Evolutionary conservation across 495 filamentous ascomycete species (phyloP).

Genomic region (Bathelium albidoporum): DNA sequence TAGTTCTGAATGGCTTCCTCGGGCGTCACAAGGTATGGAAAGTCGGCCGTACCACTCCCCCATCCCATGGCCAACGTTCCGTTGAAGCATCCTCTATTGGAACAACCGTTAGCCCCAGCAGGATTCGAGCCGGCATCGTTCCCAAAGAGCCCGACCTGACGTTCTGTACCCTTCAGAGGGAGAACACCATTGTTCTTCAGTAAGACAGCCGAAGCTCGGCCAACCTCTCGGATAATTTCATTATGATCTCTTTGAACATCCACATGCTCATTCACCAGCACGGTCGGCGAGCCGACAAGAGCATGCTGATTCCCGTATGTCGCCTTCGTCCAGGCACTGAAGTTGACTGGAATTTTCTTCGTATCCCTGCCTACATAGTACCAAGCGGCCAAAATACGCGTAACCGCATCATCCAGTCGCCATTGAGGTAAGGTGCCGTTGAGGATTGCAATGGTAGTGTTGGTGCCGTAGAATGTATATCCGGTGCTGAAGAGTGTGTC

Average conservation of each 20-base stretch:
- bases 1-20: background rate
- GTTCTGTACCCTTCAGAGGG: conserved; percentile 16
- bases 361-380: conserved; percentile 1
- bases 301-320: conserved; percentile 15
- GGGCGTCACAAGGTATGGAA: background rate
- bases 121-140: conserved; percentile 54
- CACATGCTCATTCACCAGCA: conserved; percentile 19
- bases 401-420: conserved; percentile 11
- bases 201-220: background rate
- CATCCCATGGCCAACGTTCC: conserved; percentile 3
- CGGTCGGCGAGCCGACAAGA: background rate
- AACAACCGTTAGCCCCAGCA: background rate
- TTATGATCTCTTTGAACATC: background rate
- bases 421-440: conserved; percentile 8
- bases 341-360: conserved; percentile 46
- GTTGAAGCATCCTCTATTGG: background rate
- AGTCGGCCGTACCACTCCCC: background rate
- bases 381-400: conserved; percentile 9
- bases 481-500: background rate
- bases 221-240: background rate
- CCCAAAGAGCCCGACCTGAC: conserved; percentile 62
- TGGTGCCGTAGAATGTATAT: background rate
- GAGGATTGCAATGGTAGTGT: conserved; percentile 6
- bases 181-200: background rate
- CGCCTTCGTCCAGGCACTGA: conserved; percentile 65